Conservation (phyloP, 2,329 filamentous ascomycete species). For the Fusarium buxicola region DNA sequence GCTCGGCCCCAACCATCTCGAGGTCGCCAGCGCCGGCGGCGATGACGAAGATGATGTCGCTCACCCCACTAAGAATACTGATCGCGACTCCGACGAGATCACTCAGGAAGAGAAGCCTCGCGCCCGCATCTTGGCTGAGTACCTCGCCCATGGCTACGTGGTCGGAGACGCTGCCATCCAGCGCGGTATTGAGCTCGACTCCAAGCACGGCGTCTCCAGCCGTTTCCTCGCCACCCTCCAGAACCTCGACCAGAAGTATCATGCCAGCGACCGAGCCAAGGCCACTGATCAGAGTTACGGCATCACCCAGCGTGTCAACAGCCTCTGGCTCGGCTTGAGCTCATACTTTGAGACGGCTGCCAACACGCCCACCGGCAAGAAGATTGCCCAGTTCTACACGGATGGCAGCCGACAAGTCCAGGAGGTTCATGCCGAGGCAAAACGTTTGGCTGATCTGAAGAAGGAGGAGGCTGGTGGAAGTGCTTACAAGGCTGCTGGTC, state of each 20-base stretch:
- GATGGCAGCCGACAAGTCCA: constrained; percentile 87
- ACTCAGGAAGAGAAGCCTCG: constrained; percentile 97
- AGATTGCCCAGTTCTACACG: constrained; percentile 88
- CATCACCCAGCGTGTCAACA: constrained; percentile 78
- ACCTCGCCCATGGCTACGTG: constrained; percentile 93
- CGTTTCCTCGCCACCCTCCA: constrained; percentile 83
- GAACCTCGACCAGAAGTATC: constrained; percentile 85
- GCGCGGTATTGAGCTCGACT: constrained; percentile 86
- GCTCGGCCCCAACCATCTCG: constrained; percentile 87
- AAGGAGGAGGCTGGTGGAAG: constrained; percentile 70
- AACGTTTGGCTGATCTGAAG: constrained; percentile 90
- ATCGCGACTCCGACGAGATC: constrained; percentile 75
- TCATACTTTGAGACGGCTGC: constrained; percentile 97
- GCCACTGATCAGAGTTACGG: constrained; percentile 87
- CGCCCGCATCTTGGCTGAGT: constrained; percentile 92
- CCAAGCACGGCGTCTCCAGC: constrained; percentile 85
- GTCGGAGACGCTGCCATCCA: constrained; percentile 81
- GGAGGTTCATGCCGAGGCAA: constrained; percentile 93
- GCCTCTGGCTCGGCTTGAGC: constrained; percentile 72
- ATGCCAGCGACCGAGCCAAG: constrained; percentile 87
- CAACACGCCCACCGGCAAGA: constrained; percentile 87
- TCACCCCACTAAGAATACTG: constrained; percentile 64
- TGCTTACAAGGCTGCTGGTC: constrained; percentile 68
- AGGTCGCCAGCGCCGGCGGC: constrained; percentile 74
- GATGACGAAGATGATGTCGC: constrained; percentile 72